A percentile compares a stretch with the other conserved stretches of the same genome.
These are phyloP conservation scores for Solanum tacnaense DNA, from an alignment of 257 asterid species.

Conservation along the genomic window DNA sequence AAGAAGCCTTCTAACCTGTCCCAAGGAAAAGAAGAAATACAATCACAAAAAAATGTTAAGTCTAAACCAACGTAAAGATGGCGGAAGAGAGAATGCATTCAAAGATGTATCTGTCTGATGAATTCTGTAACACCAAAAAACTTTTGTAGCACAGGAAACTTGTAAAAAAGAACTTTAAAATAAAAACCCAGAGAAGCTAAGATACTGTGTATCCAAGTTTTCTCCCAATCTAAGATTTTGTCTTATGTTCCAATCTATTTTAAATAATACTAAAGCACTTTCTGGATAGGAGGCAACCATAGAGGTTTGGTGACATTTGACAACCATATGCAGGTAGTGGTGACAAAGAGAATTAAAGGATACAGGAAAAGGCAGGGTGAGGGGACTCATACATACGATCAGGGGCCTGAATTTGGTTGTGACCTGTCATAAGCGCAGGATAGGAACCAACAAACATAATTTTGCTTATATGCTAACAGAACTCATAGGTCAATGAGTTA, in stretches of 20 bases:
- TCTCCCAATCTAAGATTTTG: background rate
- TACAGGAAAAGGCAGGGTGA: background rate
- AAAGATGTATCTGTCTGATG: background rate
- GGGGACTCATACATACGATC: background rate
- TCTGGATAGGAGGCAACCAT: background rate
- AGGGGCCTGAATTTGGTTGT: background rate
- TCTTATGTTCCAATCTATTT: background rate
- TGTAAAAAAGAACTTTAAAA: background rate
- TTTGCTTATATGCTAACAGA: background rate
- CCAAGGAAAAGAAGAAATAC: background rate
- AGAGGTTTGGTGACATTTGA: background rate
- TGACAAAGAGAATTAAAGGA: background rate
- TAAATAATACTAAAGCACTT: background rate
- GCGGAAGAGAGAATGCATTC: background rate
- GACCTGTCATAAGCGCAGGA: background rate
- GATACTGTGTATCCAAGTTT: background rate
- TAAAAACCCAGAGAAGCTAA: background rate
- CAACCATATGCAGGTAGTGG: background rate
- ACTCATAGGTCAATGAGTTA: background rate
- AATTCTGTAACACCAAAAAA: background rate
- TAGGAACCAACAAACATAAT: background rate
- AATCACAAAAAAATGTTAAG: background rate
- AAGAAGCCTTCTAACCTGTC: conserved; percentile 78
- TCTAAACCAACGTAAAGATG: background rate
- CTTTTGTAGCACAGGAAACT: background rate